These are phyloP conservation scores for Globisporangium recalcitrans DNA, from an alignment of 352 stramenopile species.

Conservation along the genomic window DNA sequence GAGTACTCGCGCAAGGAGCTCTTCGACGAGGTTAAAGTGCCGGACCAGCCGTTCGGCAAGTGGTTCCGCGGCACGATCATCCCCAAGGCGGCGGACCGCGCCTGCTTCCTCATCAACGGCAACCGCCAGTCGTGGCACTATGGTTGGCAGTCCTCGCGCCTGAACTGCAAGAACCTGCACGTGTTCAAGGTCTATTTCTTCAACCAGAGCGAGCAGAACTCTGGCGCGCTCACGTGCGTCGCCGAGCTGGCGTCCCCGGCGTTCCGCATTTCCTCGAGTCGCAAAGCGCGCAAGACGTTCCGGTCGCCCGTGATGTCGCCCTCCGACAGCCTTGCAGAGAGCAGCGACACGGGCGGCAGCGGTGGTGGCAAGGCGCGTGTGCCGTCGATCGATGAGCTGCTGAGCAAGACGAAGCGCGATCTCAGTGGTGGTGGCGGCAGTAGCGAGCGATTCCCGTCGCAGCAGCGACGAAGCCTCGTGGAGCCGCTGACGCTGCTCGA, in stretches of 20 bases:
- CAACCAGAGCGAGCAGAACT: slow-evolving; percentile 25
- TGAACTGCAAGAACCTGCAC: slow-evolving; percentile 84
- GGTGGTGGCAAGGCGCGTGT: slow-evolving; percentile 9
- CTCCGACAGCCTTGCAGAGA: slow-evolving; percentile 10
- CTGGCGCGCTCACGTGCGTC: slow-evolving; percentile 38
- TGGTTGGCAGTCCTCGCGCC: slow-evolving; percentile 75
- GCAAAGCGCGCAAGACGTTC: slow-evolving; percentile 78
- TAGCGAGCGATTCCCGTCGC: slow-evolving; percentile 9
- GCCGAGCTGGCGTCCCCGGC: slow-evolving; percentile 51
- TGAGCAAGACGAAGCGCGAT: slow-evolving; percentile 21
- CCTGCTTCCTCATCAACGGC: slow-evolving; percentile 73
- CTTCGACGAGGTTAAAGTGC: slow-evolving; percentile 71
- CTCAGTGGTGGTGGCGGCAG: background rate
- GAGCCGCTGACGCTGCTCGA: slow-evolving; percentile 17
- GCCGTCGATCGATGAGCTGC: slow-evolving; percentile 44
- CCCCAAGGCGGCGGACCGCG: slow-evolving; percentile 22
- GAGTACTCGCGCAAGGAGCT: slow-evolving; percentile 57
- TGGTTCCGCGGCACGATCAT: slow-evolving; percentile 63
- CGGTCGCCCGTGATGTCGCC: slow-evolving; percentile 37
- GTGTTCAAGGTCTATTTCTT: slow-evolving; percentile 78
- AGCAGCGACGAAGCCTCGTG: slow-evolving; percentile 18
- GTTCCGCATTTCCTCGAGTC: slow-evolving; percentile 78
- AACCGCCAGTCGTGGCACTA: slow-evolving; percentile 87
- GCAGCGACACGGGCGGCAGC: background rate
- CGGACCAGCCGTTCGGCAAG: slow-evolving; percentile 67